Percentiles rank a stretch among this genome's conserved stretches.
phyloP scores from a whole-genome alignment of 2,329 filamentous ascomycete genomes.

The Peltaster fructicola region DNA sequence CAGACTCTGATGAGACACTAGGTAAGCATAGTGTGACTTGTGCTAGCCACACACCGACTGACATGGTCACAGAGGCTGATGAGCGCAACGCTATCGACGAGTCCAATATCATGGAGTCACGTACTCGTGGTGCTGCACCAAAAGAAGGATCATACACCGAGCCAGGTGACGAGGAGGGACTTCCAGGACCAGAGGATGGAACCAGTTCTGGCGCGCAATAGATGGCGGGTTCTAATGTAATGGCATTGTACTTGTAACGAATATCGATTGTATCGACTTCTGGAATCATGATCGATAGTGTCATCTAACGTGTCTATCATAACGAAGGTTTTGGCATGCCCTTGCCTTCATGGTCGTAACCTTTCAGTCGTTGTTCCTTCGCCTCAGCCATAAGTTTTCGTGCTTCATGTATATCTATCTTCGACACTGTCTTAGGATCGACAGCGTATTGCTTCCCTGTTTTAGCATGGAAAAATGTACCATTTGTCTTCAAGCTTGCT shows the following conservation, averaged over 20 bases:
- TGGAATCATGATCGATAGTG: no score
- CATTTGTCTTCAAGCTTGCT: slow-evolving; percentile 13
- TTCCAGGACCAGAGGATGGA: slow-evolving; percentile 12
- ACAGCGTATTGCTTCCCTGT: slow-evolving; percentile 13
- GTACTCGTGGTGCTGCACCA: slow-evolving; percentile 31
- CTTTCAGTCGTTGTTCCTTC: slow-evolving; percentile 13
- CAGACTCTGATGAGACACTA: slow-evolving; percentile 30
- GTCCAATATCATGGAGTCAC: slow-evolving; percentile 28
- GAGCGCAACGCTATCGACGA: slow-evolving; percentile 32
- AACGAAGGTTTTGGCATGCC: slow-evolving; percentile 15
- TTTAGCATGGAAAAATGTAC: slow-evolving; percentile 14
- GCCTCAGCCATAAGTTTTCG: slow-evolving; percentile 12
- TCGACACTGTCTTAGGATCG: slow-evolving; percentile 7
- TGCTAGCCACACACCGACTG: slow-evolving; percentile 6
- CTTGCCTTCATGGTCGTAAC: slow-evolving; percentile 17
- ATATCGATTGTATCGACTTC: slow-evolving; percentile 1
- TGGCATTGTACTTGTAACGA: neutral
- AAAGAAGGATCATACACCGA: slow-evolving; percentile 28
- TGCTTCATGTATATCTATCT: slow-evolving; percentile 11
- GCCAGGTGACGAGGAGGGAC: slow-evolving; percentile 34
- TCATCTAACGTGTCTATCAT: slow-evolving; percentile 19
- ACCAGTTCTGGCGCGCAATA: slow-evolving; percentile 6
- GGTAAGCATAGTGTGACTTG: slow-evolving; percentile 18
- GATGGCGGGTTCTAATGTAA: neutral
- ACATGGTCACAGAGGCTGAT: slow-evolving; percentile 25